Conservation (phyloP, 1,284 basidiomycete species). For the Ustilago loliicola region DNA sequence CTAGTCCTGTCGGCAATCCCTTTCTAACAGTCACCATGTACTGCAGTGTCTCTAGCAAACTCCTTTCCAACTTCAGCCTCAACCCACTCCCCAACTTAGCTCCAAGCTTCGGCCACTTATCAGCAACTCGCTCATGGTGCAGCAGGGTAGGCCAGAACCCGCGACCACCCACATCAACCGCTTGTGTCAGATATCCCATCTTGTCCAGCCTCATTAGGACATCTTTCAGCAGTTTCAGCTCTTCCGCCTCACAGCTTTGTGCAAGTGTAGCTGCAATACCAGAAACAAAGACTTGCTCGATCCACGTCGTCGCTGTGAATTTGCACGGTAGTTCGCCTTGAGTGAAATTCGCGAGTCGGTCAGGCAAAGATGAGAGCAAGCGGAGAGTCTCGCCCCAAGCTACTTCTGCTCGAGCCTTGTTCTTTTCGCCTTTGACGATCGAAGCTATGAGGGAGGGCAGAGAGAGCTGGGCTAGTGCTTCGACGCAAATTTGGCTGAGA, state of each 20-base stretch:
- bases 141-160: conserved; percentile 27
- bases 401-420: conserved; percentile 25
- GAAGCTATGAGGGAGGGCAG: conserved; percentile 7
- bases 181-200: conserved; percentile 20
- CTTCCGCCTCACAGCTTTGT: background rate
- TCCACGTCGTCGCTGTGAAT: conserved; percentile 6
- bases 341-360: conserved; percentile 40
- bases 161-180: conserved; percentile 7
- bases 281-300: conserved; percentile 17
- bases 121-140: background rate
- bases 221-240: conserved; percentile 7
- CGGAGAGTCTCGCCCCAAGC: conserved; percentile 36
- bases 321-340: conserved; percentile 4
- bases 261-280: conserved; percentile 14
- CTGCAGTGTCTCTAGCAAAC: conserved; percentile 22
- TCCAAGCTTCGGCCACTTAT: conserved; percentile 12
- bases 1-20: background rate
- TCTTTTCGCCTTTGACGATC: background rate
- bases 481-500: conserved; percentile 12
- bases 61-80: conserved; percentile 9
- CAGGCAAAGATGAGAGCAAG: conserved; percentile 18
- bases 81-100: background rate
- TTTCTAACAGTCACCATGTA: background rate
- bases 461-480: conserved; percentile 5
- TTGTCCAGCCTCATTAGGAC: conserved; percentile 24